phyloP scores from a whole-genome alignment of 2,329 filamentous ascomycete species.

The Hypocreales sp. region DNA sequence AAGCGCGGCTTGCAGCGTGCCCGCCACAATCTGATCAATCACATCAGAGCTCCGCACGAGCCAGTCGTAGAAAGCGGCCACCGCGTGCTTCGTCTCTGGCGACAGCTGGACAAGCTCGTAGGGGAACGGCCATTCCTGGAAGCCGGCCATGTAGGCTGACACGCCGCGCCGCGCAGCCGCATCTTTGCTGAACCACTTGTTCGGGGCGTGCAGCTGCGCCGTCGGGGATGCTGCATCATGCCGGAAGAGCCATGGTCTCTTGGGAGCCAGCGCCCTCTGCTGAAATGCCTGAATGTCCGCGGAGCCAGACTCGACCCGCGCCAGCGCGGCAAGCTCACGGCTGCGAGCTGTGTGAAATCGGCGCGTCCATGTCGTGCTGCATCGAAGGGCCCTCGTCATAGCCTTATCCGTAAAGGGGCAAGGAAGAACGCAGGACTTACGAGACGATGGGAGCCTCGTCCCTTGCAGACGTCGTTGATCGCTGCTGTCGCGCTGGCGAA shows the following conservation, averaged over 20 bases:
- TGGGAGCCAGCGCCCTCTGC: constrained; percentile 32
- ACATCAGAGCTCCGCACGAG: constrained; percentile 10
- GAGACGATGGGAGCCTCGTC: no score
- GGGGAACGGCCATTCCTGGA: constrained; percentile 17
- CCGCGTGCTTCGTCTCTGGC: constrained; percentile 3
- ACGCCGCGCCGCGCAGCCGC: constrained; percentile 3
- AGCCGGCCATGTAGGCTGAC: constrained; percentile 13
- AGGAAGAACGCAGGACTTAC: no score
- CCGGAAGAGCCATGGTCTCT: constrained; percentile 33
- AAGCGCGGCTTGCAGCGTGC: constrained; percentile 13
- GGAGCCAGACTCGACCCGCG: constrained; percentile 3
- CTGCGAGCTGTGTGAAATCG: constrained; percentile 1
- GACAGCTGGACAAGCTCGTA: constrained; percentile 21
- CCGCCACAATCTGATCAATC: constrained; percentile 14
- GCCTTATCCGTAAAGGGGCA: no score
- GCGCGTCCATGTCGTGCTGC: no score
- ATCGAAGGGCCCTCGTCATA: no score
- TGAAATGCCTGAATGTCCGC: constrained; percentile 30
- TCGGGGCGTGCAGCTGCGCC: constrained; percentile 30
- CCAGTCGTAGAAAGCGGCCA: constrained; percentile 13
- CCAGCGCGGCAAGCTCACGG: neutral
- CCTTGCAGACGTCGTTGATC: no score
- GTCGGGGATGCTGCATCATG: constrained; percentile 22
- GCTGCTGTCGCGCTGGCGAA: no score
- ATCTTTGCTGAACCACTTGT: constrained; percentile 39